Conservation (phyloP, 2,329 filamentous ascomycete species). For the Botryotinia calthae region DNA sequence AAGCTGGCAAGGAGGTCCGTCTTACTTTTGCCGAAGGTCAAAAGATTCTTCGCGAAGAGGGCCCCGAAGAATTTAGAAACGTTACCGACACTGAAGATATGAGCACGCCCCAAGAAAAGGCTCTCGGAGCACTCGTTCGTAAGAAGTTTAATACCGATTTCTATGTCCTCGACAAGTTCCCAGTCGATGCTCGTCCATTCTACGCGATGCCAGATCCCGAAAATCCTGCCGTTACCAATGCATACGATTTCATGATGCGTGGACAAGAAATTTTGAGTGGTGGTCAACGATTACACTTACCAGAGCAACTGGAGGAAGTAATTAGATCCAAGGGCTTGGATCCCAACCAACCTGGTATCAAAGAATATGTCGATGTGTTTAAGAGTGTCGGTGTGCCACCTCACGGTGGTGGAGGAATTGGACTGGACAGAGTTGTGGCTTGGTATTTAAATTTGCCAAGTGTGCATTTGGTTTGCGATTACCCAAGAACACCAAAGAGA, state of each 20-base stretch:
- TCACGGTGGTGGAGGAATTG: constrained; percentile 86
- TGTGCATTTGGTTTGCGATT: constrained; percentile 57
- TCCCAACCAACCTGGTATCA: constrained; percentile 70
- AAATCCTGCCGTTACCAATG: constrained; percentile 63
- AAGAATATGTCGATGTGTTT: constrained; percentile 87
- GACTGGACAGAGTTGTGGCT: constrained; percentile 79
- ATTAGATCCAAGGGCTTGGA: constrained; percentile 80
- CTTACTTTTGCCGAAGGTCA: constrained; percentile 78
- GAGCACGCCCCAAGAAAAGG: constrained; percentile 78
- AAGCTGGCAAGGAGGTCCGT: constrained; percentile 70
- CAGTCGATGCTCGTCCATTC: constrained; percentile 81
- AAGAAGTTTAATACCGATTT: constrained; percentile 94
- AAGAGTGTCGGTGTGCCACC: constrained; percentile 78
- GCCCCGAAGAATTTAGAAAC: constrained; percentile 62
- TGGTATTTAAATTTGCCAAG: constrained; percentile 60
- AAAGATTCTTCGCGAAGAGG: constrained; percentile 72
- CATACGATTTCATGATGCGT: constrained; percentile 83
- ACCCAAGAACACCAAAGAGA: constrained; percentile 60
- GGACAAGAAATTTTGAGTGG: constrained; percentile 92
- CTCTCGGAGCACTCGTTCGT: constrained; percentile 81
- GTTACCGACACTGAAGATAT: constrained; percentile 77
- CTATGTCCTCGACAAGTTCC: constrained; percentile 96
- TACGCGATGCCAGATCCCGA: constrained; percentile 80
- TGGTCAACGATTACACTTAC: constrained; percentile 85
- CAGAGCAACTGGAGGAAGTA: constrained; percentile 70